These are phyloP conservation scores for Aspergillus amoenus DNA, from an alignment of 2,329 filamentous ascomycete genomes.

Conservation along the genomic window DNA sequence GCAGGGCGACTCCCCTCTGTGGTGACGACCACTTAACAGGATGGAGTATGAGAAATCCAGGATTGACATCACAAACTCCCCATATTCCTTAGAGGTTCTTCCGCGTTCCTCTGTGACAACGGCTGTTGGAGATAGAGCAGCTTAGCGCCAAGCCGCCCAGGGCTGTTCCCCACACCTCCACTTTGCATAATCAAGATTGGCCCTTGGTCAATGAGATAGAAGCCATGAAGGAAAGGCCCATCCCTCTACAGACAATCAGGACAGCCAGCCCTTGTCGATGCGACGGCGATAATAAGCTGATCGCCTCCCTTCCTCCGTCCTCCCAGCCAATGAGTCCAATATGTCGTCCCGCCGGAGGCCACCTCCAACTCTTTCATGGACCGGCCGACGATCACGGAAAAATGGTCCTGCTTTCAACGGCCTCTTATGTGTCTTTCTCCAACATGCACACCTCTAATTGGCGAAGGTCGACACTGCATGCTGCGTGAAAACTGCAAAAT, in stretches of 20 bases:
- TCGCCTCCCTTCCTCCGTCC: neutral
- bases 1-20: neutral
- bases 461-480: neutral
- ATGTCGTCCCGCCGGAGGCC: neutral
- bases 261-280: too few species aligned
- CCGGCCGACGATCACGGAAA: neutral
- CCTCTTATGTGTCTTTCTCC: neutral
- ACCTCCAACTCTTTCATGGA: neutral
- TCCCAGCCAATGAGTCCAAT: neutral
- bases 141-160: conserved; percentile 4
- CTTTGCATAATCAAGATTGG: conserved; percentile 15
- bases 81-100: neutral
- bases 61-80: neutral
- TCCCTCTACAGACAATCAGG: neutral
- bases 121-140: conserved; percentile 4
- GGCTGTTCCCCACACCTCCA: conserved; percentile 22
- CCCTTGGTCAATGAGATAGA: neutral
- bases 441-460: neutral
- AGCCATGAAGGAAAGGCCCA: neutral
- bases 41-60: neutral
- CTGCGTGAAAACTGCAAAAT: neutral
- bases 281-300: too few species aligned
- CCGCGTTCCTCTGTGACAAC: neutral
- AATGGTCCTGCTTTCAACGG: neutral
- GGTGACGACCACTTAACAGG: neutral